A percentile compares a stretch with the other conserved stretches of the same genome.
phyloP scores from a whole-genome alignment of 805 yeast species.

The Monosporozyma aquatica region DNA sequence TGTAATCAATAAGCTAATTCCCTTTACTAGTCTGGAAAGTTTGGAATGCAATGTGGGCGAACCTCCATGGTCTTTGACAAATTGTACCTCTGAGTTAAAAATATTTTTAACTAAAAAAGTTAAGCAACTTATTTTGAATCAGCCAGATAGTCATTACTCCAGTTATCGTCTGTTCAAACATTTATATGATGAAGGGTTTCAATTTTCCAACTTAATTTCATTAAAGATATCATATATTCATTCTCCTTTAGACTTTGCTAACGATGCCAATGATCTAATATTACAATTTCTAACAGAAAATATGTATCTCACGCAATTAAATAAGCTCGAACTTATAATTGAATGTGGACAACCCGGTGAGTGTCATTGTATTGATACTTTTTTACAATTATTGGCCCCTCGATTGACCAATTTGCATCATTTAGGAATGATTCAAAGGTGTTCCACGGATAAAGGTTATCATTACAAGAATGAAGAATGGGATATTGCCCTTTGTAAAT shows the following conservation, averaged over 20 bases:
- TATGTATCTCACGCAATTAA: constrained; percentile 26
- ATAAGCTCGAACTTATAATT: constrained; percentile 41
- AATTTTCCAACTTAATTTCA: constrained; percentile 20
- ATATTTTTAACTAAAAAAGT: background rate
- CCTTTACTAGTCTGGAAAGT: background rate
- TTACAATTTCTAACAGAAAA: constrained; percentile 24
- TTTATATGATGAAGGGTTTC: constrained; percentile 5
- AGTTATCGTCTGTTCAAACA: constrained; percentile 31
- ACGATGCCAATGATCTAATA: constrained; percentile 25
- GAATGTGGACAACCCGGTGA: constrained; percentile 41
- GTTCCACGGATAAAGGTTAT: constrained; percentile 27
- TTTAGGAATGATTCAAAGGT: constrained; percentile 28
- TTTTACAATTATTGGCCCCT: constrained; percentile 33
- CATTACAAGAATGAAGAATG: constrained; percentile 46
- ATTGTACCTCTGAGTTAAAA: background rate
- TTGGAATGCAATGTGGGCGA: background rate
- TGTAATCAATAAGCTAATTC: background rate
- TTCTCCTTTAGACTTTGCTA: constrained; percentile 35
- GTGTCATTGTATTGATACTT: constrained; percentile 39
- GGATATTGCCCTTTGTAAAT: constrained; percentile 41
- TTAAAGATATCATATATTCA: constrained; percentile 40
- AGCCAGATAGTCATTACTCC: constrained; percentile 32
- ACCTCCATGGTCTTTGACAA: background rate
- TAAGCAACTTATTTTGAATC: constrained; percentile 14
- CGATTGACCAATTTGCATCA: constrained; percentile 18